Conservation (phyloP, 164 flowering plant genomes). For the Pachysandra terminalis region DNA sequence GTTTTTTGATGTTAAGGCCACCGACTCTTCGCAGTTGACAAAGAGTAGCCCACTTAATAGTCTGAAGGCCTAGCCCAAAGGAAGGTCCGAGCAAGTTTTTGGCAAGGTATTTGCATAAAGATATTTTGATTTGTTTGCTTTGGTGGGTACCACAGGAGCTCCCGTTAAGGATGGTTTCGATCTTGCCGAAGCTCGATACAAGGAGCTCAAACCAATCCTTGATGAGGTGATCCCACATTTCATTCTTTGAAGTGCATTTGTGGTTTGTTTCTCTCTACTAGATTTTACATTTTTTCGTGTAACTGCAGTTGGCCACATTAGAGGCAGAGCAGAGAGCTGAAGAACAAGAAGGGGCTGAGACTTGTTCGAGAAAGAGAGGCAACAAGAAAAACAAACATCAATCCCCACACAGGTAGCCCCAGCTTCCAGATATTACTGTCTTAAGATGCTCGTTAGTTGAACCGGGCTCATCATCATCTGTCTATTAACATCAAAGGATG, state of each 20-base stretch:
- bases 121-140: too few species aligned
- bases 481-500: too few species aligned
- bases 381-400: constrained; percentile 50
- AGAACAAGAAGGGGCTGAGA: constrained; percentile 76
- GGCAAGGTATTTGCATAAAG: too few species aligned
- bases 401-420: constrained; percentile 25
- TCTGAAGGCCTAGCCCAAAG: too few species aligned
- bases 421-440: not conserved
- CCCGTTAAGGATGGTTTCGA: constrained; percentile 97
- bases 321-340: constrained; percentile 97
- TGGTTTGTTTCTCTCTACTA: not conserved
- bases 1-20: too few species aligned
- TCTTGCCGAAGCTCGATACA: constrained; percentile 84
- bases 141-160: constrained; percentile 60
- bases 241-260: not conserved
- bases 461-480: too few species aligned
- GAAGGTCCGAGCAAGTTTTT: too few species aligned
- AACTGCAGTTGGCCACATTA: constrained; percentile 62
- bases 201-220: constrained; percentile 91
- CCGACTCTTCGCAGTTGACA: too few species aligned
- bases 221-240: constrained; percentile 68
- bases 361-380: constrained; percentile 70
- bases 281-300: not conserved
- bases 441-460: not conserved
- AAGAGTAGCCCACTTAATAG: too few species aligned